Conservation (phyloP, 108 stramenopile genomes). For the Hondaea fermentalgiana region DNA sequence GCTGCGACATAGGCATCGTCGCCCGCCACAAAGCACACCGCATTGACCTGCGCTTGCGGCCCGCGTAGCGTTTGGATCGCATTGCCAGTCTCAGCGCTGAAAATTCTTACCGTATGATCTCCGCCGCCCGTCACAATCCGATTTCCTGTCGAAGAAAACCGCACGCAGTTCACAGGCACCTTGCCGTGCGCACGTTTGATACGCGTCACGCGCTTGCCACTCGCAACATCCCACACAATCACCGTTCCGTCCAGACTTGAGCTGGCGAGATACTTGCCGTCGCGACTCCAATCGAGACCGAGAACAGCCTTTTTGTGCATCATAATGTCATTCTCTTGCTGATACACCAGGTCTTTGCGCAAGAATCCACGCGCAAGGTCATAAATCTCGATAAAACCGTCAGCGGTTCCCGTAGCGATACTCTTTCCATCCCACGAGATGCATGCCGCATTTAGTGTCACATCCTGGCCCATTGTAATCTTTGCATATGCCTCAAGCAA, state of each 20-base stretch:
- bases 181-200: slow-evolving; percentile 53
- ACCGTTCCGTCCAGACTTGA: slow-evolving; percentile 64
- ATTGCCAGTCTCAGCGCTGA: slow-evolving; percentile 61
- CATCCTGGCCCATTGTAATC: slow-evolving; percentile 28
- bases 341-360: slow-evolving; percentile 43
- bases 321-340: slow-evolving; percentile 72
- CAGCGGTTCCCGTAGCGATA: slow-evolving; percentile 73
- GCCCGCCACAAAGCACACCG: slow-evolving; percentile 40
- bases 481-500: slow-evolving; percentile 19
- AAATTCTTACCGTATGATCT: slow-evolving; percentile 61
- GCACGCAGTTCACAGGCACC: slow-evolving; percentile 47
- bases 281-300: slow-evolving; percentile 64
- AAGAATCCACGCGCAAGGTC: slow-evolving; percentile 52
- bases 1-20: slow-evolving; percentile 56
- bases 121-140: slow-evolving; percentile 62
- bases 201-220: slow-evolving; percentile 64
- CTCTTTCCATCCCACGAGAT: slow-evolving; percentile 36
- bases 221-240: slow-evolving; percentile 66
- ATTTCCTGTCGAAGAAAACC: slow-evolving; percentile 53
- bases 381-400: slow-evolving; percentile 91
- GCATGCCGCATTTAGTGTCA: background rate
- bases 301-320: slow-evolving; percentile 68
- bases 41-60: slow-evolving; percentile 68
- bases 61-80: slow-evolving; percentile 76
- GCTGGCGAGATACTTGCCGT: slow-evolving; percentile 70